Conservation (phyloP, 2,329 filamentous ascomycete species). For the Nigrograna mackinnonii region DNA sequence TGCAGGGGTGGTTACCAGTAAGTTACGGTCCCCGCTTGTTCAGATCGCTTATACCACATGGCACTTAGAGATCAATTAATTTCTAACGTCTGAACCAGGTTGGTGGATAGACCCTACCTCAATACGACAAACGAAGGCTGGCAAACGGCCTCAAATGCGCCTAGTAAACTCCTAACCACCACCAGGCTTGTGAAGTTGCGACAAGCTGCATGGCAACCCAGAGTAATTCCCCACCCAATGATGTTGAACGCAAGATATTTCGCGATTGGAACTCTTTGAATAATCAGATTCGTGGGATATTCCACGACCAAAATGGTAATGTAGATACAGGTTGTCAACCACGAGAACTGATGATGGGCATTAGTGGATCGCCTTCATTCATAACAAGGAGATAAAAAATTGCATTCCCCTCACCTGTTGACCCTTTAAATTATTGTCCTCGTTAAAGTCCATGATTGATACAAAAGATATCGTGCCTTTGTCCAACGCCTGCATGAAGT, state of each 20-base stretch:
- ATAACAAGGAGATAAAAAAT: too few relatives aligned
- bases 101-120: too few relatives aligned
- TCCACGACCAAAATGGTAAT: slow-evolving; percentile 16
- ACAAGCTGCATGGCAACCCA: slow-evolving; percentile 29
- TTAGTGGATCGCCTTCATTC: too few relatives aligned
- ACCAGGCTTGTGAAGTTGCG: slow-evolving; percentile 28
- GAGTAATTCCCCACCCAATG: slow-evolving; percentile 29
- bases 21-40: too few relatives aligned
- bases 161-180: slow-evolving; percentile 29
- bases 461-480: slow-evolving; percentile 39
- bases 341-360: slow-evolving; percentile 56
- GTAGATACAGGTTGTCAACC: slow-evolving; percentile 64
- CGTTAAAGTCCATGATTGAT: slow-evolving; percentile 36
- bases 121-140: slow-evolving; percentile 43
- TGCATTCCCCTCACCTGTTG: slow-evolving; percentile 12
- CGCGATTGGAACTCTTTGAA: slow-evolving; percentile 13
- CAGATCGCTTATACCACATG: slow-evolving; percentile 29
- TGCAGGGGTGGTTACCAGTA: too few relatives aligned
- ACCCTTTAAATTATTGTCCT: slow-evolving; percentile 32
- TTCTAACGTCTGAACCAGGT: too few relatives aligned
- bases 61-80: too few relatives aligned
- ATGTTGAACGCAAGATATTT: slow-evolving; percentile 29
- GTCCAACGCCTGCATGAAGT: slow-evolving; percentile 38
- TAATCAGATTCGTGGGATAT: slow-evolving; percentile 16
- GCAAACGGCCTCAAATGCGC: slow-evolving; percentile 29